Evolutionary conservation across 345 rosid genomes (phyloP).

Genomic region (Linum lewisii): DNA sequence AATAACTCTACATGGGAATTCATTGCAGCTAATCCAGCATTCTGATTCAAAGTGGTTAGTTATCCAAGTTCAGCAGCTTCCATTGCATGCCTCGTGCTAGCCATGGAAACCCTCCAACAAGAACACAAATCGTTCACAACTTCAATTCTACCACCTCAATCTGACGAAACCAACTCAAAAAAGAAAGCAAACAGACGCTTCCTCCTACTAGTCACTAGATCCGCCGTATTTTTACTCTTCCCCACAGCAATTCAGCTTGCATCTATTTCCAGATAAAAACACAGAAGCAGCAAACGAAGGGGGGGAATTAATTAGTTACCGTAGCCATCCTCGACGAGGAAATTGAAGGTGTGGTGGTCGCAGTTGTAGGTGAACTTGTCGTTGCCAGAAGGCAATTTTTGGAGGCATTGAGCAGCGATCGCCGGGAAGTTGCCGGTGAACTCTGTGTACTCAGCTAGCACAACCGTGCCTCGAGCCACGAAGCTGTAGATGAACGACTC

Average conservation of each 20-base stretch:
- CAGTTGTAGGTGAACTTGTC: constrained; percentile 97
- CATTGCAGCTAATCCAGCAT: too few species aligned
- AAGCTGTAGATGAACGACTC: constrained; percentile 95
- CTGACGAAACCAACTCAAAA: too few species aligned
- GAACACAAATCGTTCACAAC: too few species aligned
- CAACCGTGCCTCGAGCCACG: constrained; percentile 91
- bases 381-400: constrained; percentile 74
- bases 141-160: too few species aligned
- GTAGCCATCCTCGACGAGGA: constrained; percentile 87
- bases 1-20: too few species aligned
- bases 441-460: constrained; percentile 88
- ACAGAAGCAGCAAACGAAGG: neutral
- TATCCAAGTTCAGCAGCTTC: neutral
- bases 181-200: too few species aligned
- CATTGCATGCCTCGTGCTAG: neutral
- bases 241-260: too few species aligned
- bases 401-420: constrained; percentile 89
- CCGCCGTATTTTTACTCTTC: too few species aligned
- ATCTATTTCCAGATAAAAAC: neutral
- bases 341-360: constrained; percentile 95
- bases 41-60: too few species aligned
- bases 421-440: constrained; percentile 98
- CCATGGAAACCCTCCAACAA: neutral
- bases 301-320: constrained; percentile 27
- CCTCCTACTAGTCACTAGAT: too few species aligned